phyloP scores from a whole-genome alignment of 257 asterid genomes.

The Capsicum rhomboideum region DNA sequence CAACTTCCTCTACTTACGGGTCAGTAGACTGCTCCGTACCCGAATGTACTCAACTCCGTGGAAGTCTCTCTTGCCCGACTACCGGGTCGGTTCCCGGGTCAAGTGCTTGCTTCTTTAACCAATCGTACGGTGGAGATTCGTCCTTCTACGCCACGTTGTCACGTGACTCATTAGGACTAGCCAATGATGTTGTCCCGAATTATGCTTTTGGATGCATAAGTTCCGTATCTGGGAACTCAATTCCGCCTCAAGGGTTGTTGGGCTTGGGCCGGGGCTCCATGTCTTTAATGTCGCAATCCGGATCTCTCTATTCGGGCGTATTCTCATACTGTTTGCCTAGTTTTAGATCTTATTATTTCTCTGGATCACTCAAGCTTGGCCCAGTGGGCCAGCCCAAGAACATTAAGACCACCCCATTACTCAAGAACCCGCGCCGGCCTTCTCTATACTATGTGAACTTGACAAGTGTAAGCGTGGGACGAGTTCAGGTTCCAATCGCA shows the following conservation, averaged over 20 bases:
- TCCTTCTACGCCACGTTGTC: slow-evolving; percentile 57
- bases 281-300: slow-evolving; percentile 66
- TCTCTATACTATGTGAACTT: slow-evolving; percentile 69
- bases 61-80: background rate
- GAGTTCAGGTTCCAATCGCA: slow-evolving; percentile 36
- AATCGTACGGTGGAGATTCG: slow-evolving; percentile 70
- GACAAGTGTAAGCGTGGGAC: slow-evolving; percentile 72
- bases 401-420: slow-evolving; percentile 64
- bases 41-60: slow-evolving; percentile 40
- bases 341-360: slow-evolving; percentile 71
- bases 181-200: slow-evolving; percentile 41
- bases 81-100: slow-evolving; percentile 13
- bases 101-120: slow-evolving; percentile 58
- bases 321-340: slow-evolving; percentile 87
- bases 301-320: slow-evolving; percentile 55
- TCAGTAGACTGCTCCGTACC: slow-evolving; percentile 34
- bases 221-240: slow-evolving; percentile 40
- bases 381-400: slow-evolving; percentile 68
- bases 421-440: slow-evolving; percentile 74
- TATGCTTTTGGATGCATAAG: slow-evolving; percentile 77
- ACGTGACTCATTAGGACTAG: slow-evolving; percentile 54
- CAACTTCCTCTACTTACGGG: slow-evolving; percentile 27
- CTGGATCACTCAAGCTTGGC: slow-evolving; percentile 87
- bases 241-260: slow-evolving; percentile 80
- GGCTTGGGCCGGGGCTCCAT: slow-evolving; percentile 87